Evolutionary conservation across 805 yeast species (phyloP).

Genomic region (Kodamaea laetipori): DNA sequence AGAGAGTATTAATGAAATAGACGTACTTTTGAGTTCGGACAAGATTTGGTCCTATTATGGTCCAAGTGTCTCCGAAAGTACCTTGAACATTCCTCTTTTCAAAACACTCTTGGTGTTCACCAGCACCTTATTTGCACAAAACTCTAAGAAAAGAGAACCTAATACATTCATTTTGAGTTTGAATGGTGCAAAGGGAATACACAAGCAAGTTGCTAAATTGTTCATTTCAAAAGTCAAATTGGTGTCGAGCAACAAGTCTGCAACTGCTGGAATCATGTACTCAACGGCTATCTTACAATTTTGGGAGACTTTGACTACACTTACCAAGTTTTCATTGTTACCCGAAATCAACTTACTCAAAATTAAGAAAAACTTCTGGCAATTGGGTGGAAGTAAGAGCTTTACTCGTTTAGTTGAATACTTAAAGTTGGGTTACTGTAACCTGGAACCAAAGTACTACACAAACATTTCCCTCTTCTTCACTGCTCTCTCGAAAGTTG

Average conservation of each 20-base stretch:
- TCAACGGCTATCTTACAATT: conserved; percentile 51
- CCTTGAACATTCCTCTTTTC: conserved; percentile 35
- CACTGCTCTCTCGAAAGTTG: conserved; percentile 14
- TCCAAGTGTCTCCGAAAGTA: conserved; percentile 23
- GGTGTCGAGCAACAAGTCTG: conserved; percentile 21
- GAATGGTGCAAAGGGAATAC: conserved; percentile 28
- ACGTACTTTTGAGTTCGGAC: conserved; percentile 21
- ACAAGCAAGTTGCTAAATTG: conserved; percentile 45
- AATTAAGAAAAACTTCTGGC: conserved; percentile 57
- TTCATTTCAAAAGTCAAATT: conserved; percentile 47
- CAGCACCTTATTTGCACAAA: conserved; percentile 21
- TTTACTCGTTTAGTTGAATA: conserved; percentile 47
- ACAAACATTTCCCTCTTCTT: conserved; percentile 26
- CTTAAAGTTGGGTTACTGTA: conserved; percentile 54
- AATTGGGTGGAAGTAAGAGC: conserved; percentile 44
- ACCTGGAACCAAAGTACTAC: conserved; percentile 55
- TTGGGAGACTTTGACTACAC: conserved; percentile 45
- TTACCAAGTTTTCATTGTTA: conserved; percentile 34
- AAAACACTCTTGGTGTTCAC: conserved; percentile 28
- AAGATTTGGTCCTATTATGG: conserved; percentile 37
- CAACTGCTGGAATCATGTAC: conserved; percentile 39
- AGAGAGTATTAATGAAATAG: conserved; percentile 17
- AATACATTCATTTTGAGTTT: conserved; percentile 17
- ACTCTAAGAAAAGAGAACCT: conserved; percentile 16
- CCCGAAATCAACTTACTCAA: conserved; percentile 15